phyloP scores from a whole-genome alignment of 148 eudicot species.

The Nepenthes mirabilis region DNA sequence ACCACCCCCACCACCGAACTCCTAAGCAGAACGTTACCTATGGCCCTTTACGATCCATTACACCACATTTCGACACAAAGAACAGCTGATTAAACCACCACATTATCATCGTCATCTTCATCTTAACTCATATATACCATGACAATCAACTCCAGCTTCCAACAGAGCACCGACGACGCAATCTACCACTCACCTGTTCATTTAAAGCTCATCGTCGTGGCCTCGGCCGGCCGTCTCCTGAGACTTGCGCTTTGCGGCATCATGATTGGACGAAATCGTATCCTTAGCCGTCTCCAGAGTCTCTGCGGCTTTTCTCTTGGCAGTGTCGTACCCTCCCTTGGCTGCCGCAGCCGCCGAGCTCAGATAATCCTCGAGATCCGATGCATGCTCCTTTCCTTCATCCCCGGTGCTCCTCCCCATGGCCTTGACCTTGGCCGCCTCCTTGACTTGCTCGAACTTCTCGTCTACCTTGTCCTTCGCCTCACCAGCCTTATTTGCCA shows the following conservation, averaged over 20 bases:
- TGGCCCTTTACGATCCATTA: too few species aligned
- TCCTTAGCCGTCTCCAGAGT: conserved; percentile 2
- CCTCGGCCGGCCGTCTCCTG: not conserved
- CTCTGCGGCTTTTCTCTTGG: conserved; percentile 3
- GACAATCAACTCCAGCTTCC: too few species aligned
- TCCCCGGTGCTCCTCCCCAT: not conserved
- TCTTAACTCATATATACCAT: too few species aligned
- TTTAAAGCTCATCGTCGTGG: not conserved
- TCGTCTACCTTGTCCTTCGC: conserved; percentile 8
- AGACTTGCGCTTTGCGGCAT: conserved; percentile 2
- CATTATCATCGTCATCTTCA: too few species aligned
- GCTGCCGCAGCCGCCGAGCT: not conserved
- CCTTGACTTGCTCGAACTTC: not conserved
- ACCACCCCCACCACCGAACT: too few species aligned
- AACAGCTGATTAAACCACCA: too few species aligned
- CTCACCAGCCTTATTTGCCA: conserved; percentile 9
- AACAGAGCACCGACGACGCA: too few species aligned
- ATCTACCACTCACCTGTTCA: too few species aligned
- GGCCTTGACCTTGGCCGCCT: conserved; percentile 2
- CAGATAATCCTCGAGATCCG: not conserved
- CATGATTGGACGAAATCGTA: not conserved
- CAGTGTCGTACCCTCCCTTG: not conserved
- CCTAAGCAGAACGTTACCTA: too few species aligned
- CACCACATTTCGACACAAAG: too few species aligned
- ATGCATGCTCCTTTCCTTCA: not conserved